A percentile compares a stretch with the other conserved stretches of the same genome.
Conservation (phyloP, 495 filamentous ascomycete species). For the Coniosporium apollinis region DNA sequence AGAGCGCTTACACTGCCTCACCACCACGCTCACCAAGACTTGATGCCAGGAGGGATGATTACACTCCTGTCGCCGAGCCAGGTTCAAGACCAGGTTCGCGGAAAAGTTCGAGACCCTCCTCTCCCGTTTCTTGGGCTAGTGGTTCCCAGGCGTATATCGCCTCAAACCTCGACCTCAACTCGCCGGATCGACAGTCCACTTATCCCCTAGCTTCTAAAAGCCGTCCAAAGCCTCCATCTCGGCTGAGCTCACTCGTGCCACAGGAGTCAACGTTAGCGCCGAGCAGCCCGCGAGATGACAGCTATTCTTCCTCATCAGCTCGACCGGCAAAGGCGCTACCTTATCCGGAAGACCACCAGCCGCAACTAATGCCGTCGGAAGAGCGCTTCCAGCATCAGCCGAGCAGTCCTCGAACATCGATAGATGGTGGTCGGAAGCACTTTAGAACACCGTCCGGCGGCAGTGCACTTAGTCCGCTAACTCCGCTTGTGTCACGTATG, state of each 20-base stretch:
- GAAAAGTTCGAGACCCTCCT: slow-evolving; percentile 9
- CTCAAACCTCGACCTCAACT: too few species aligned
- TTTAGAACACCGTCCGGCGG: too few species aligned
- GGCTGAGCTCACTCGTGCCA: slow-evolving; percentile 5
- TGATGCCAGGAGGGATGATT: too few species aligned
- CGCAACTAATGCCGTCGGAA: slow-evolving; percentile 9
- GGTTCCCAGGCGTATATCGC: too few species aligned
- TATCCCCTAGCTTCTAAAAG: not conserved
- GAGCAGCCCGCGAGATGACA: not conserved
- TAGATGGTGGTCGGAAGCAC: not conserved
- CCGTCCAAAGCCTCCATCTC: slow-evolving; percentile 8
- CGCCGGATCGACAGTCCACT: not conserved
- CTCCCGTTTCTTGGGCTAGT: slow-evolving; percentile 5
- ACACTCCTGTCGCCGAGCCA: not conserved
- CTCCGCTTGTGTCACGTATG: too few species aligned
- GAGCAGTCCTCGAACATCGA: not conserved
- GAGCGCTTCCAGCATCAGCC: slow-evolving; percentile 4
- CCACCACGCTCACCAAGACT: too few species aligned
- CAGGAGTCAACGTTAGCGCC: slow-evolving; percentile 8
- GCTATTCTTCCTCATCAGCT: not conserved
- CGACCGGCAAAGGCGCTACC: slow-evolving; percentile 3
- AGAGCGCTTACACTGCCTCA: too few species aligned
- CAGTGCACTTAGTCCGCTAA: too few species aligned
- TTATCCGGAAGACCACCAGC: slow-evolving; percentile 8
- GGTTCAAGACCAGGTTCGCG: slow-evolving; percentile 4